Percentiles rank a stretch among this genome's conserved stretches.
Conservation (phyloP, 805 yeast genomes). For the Kodamaea nitidulidarum region DNA sequence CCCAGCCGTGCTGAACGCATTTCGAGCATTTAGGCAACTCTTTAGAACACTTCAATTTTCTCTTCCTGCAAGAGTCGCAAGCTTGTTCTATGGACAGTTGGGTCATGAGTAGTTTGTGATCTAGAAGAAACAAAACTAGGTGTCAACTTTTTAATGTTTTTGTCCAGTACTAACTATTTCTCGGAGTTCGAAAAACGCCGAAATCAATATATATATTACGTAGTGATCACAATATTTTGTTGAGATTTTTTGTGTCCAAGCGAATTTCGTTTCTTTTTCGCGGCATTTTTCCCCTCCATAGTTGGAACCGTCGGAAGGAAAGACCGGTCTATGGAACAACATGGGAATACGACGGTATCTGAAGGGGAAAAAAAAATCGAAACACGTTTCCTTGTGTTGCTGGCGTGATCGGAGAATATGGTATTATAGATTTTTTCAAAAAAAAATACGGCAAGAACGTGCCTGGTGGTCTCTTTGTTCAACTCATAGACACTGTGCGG, state of each 20-base stretch:
- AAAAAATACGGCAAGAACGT: too few species aligned
- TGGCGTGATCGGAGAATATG: too few species aligned
- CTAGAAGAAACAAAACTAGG: background rate
- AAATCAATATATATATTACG: slow-evolving; percentile 3
- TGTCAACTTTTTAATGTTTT: background rate
- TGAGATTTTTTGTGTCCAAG: slow-evolving; percentile 8
- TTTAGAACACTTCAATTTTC: slow-evolving; percentile 79
- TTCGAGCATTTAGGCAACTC: slow-evolving; percentile 73
- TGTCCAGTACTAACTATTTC: background rate
- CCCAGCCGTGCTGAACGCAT: slow-evolving; percentile 68
- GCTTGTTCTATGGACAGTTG: slow-evolving; percentile 46
- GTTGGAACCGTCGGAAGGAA: slow-evolving; percentile 2
- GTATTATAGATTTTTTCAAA: too few species aligned
- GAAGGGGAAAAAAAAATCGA: background rate
- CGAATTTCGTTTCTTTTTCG: slow-evolving; percentile 9
- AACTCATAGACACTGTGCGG: too few species aligned
- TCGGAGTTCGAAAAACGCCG: slow-evolving; percentile 2
- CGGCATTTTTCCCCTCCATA: slow-evolving; percentile 2
- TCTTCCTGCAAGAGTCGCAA: slow-evolving; percentile 79
- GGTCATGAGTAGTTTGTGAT: slow-evolving; percentile 4
- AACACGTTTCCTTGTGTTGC: too few species aligned
- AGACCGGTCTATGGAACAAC: background rate
- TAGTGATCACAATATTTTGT: slow-evolving; percentile 5
- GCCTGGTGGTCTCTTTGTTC: too few species aligned
- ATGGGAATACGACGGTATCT: background rate